Evolutionary conservation across 768 basidiomycete species (phyloP), one percentile per base, ranked within the genome.

Genomic region (Coprinopsis marcescibilis): DNA sequence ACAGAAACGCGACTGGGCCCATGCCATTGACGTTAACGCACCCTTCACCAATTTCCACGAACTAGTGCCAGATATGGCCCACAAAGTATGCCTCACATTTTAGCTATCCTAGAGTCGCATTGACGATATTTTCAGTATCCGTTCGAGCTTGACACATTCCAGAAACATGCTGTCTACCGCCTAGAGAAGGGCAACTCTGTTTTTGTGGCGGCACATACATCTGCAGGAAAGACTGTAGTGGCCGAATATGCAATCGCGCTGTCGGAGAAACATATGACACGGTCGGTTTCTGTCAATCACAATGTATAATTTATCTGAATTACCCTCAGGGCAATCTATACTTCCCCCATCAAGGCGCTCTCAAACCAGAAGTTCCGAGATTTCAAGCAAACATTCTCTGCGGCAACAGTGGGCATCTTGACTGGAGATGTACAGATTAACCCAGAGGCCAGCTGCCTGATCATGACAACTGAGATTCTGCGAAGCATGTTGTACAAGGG

Each of bases 341-440:
- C 96, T 0, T 97, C 93, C 0, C 96, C 96, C 0, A 99, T 99
- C 63, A 99, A 99, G 59, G 96, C 96, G 0, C 73, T 99, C 5
- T 98, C 95, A 7, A 99, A 99, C 61, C 96, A 98, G 58, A 99
- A 99, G 64, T 98, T 97, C 63, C 78, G 96, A 45, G 96, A 99
- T 66, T 99, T 99, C 71, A 97, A 97, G 60, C 85, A 88, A 59
- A 95, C 93, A 0, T 99, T 98, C 59, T 88, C 88, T 4, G 80
- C 91, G 3, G 75, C 83, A 7, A 89, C 89, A 7, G 90, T 99
- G 34, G 96, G 96, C 40, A 98, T 99, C 43, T 67, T 99, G 47
- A 99, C 96, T 0, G 96, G 96, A 45, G 96, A 99, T 71, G 95
- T 99, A 10, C 96, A 97, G 64, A 98, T 99, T 58, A 99, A 99